Evolutionary conservation across 2,329 filamentous ascomycete genomes (phyloP).

Genomic region (Monosporascus sp.): DNA sequence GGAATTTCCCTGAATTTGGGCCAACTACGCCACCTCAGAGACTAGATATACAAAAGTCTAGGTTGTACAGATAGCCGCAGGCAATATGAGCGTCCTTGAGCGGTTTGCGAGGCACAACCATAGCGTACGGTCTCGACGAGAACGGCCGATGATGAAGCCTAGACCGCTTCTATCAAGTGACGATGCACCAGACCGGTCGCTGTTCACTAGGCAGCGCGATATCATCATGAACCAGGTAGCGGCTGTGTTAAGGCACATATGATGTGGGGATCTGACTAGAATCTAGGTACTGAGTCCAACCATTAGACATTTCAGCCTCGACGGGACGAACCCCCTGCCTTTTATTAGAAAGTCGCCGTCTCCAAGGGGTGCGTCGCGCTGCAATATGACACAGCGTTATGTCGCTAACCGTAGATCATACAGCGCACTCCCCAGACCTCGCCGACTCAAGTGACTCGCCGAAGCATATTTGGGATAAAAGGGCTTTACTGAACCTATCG

Average conservation of each 20-base stretch:
- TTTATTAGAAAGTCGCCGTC: slow-evolving; percentile 16
- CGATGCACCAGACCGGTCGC: slow-evolving; percentile 14
- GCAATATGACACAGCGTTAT: not conserved
- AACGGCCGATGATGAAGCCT: slow-evolving; percentile 15
- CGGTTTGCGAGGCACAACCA: slow-evolving; percentile 19
- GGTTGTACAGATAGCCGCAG: not conserved
- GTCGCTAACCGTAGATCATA: not conserved
- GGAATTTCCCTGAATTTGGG: too few relatives aligned
- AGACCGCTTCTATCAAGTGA: slow-evolving; percentile 14
- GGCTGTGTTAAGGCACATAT: not conserved
- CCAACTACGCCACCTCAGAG: too few relatives aligned
- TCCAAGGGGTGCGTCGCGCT: slow-evolving; percentile 14
- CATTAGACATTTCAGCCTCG: slow-evolving; percentile 22
- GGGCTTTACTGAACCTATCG: slow-evolving; percentile 32
- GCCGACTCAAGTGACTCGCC: slow-evolving; percentile 11
- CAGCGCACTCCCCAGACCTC: slow-evolving; percentile 11
- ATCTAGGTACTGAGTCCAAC: slow-evolving; percentile 23
- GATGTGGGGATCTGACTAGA: not conserved
- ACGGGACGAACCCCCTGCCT: slow-evolving; percentile 14
- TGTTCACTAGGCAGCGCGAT: slow-evolving; percentile 19
- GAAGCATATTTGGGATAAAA: slow-evolving; percentile 13
- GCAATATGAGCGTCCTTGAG: slow-evolving; percentile 21
- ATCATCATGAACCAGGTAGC: slow-evolving; percentile 22
- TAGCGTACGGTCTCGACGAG: slow-evolving; percentile 11
- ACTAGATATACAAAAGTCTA: too few relatives aligned